Evolutionary conservation across 805 yeast genomes (phyloP).

Genomic region (Suhomyces prunicola): DNA sequence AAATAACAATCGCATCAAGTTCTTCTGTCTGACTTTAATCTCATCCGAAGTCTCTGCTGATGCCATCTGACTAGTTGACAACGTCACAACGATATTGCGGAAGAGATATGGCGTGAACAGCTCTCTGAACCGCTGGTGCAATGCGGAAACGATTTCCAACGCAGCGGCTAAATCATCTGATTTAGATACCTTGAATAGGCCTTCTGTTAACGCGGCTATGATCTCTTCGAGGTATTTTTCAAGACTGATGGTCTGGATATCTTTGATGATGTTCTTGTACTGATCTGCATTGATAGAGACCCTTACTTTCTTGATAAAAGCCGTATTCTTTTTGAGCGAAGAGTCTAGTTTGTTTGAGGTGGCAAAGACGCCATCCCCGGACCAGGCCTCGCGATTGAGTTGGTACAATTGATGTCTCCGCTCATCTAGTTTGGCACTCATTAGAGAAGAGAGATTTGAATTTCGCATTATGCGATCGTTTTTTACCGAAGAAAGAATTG

Average conservation of each 20-base stretch:
- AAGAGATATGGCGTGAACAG: constrained; percentile 46
- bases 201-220: constrained; percentile 59
- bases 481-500: too few species aligned
- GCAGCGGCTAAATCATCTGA: constrained; percentile 60
- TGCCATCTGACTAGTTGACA: constrained; percentile 29
- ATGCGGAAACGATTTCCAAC: constrained; percentile 61
- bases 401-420: constrained; percentile 30
- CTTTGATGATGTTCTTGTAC: constrained; percentile 48
- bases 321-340: constrained; percentile 77
- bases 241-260: constrained; percentile 58
- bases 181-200: constrained; percentile 49
- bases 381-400: constrained; percentile 52
- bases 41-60: constrained; percentile 38
- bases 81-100: constrained; percentile 36
- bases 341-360: constrained; percentile 52
- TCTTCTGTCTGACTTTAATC: constrained; percentile 38
- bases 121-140: constrained; percentile 70
- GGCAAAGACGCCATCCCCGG: constrained; percentile 32
- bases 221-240: constrained; percentile 76
- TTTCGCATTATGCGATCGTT: neutral
- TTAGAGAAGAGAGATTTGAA: neutral
- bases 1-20: constrained; percentile 47
- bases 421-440: constrained; percentile 1
- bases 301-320: constrained; percentile 69
- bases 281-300: constrained; percentile 55